Conservation (phyloP, 1,284 basidiomycete species). For the Ceratobasidium sp. region DNA sequence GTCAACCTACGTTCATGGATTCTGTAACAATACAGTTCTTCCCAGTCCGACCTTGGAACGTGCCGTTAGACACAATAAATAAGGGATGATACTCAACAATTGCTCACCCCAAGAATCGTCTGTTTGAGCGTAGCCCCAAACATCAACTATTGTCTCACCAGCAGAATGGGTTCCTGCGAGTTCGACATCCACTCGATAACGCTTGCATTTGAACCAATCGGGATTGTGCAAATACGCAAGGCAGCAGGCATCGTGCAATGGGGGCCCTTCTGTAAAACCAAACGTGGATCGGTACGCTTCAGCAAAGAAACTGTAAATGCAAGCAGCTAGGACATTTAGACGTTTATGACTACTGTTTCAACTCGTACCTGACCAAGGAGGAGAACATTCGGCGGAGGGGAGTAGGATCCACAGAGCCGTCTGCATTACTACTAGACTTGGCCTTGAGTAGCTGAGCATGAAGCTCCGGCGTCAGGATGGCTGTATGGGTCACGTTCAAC, state of each 20-base stretch:
- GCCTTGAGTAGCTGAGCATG: slow-evolving; percentile 62
- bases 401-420: slow-evolving; percentile 60
- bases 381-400: slow-evolving; percentile 76
- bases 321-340: not conserved
- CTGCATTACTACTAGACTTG: slow-evolving; percentile 37
- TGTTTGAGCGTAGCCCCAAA: slow-evolving; percentile 67
- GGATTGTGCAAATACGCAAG: slow-evolving; percentile 75
- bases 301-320: slow-evolving; percentile 64
- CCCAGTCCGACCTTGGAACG: slow-evolving; percentile 54
- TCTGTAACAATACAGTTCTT: slow-evolving; percentile 79
- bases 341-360: not conserved
- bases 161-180: slow-evolving; percentile 67
- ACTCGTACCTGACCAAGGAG: slow-evolving; percentile 63
- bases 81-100: slow-evolving; percentile 31
- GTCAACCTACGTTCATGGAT: slow-evolving; percentile 66
- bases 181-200: slow-evolving; percentile 82
- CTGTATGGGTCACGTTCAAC: slow-evolving; percentile 85
- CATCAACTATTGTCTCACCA: slow-evolving; percentile 81
- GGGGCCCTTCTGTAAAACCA: slow-evolving; percentile 78
- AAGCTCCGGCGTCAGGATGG: slow-evolving; percentile 69
- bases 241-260: slow-evolving; percentile 83
- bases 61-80: not conserved
- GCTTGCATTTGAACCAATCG: slow-evolving; percentile 66
- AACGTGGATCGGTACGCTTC: slow-evolving; percentile 74
- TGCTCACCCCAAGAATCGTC: slow-evolving; percentile 70